Evolutionary conservation across 306 rosid species (phyloP).

Genomic region (Lotus japonicus): DNA sequence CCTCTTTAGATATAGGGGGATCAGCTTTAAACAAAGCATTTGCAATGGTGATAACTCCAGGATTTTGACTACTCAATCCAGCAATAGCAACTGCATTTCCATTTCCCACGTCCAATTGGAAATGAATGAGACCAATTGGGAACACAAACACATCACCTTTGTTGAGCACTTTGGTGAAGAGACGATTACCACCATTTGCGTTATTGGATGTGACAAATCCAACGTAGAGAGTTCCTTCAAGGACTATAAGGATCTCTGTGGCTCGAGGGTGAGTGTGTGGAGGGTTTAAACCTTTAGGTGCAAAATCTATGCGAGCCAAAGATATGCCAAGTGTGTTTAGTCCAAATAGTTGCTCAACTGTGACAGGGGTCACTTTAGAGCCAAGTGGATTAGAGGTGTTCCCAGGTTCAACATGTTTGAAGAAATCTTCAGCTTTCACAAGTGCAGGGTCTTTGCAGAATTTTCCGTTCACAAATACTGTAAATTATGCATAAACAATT

Average conservation of each 20-base stretch:
- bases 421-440: conserved; percentile 25
- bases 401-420: neutral
- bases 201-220: conserved; percentile 25
- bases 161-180: conserved; percentile 6
- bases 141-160: conserved; percentile 26
- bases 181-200: neutral
- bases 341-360: neutral
- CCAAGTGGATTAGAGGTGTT: neutral
- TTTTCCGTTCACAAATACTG: conserved; percentile 39
- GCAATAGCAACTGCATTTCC: conserved; percentile 15
- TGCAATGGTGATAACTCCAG: conserved; percentile 1
- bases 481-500: neutral
- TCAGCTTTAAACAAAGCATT: conserved; percentile 24
- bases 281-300: conserved; percentile 9
- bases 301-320: conserved; percentile 12
- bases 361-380: neutral
- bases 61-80: conserved; percentile 11
- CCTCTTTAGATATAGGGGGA: conserved; percentile 22
- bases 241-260: conserved; percentile 22
- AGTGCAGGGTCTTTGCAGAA: conserved; percentile 33
- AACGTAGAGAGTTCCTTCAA: conserved; percentile 26
- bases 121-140: conserved; percentile 27
- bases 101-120: conserved; percentile 21
- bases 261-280: conserved; percentile 23
- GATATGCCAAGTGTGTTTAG: conserved; percentile 21